Evolutionary conservation across 2,329 filamentous ascomycete genomes (phyloP).

Genomic region (Pestalotiopsis sp.): DNA sequence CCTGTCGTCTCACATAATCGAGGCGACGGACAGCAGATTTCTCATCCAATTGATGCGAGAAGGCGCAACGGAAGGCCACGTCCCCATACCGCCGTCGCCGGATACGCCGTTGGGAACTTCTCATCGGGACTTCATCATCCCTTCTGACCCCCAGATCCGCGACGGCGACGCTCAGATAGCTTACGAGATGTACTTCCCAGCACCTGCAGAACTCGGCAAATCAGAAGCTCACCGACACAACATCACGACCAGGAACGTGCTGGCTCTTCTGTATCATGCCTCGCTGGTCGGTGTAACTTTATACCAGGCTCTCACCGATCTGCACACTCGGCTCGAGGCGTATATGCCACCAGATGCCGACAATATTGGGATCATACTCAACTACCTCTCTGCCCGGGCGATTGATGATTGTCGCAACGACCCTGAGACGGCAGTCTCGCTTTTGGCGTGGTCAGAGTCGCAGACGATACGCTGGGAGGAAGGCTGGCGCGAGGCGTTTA

Average conservation of each 20-base stretch:
- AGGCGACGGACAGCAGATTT: conserved; percentile 57
- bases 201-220: conserved; percentile 51
- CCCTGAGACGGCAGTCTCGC: conserved; percentile 58
- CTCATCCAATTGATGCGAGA: conserved; percentile 57
- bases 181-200: conserved; percentile 66
- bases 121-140: conserved; percentile 28
- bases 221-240: conserved; percentile 58
- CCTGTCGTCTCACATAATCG: conserved; percentile 60
- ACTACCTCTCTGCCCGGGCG: conserved; percentile 60
- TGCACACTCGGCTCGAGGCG: conserved; percentile 61
- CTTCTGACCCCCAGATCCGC: conserved; percentile 25
- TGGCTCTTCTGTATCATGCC: conserved; percentile 65
- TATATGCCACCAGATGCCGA: conserved; percentile 61
- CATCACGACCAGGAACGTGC: conserved; percentile 70
- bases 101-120: conserved; percentile 43
- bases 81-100: conserved; percentile 46
- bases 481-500: conserved; percentile 69
- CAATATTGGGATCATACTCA: conserved; percentile 60
- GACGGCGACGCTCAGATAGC: conserved; percentile 57
- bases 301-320: conserved; percentile 63
- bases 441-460: conserved; percentile 69
- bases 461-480: conserved; percentile 64
- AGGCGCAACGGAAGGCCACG: conserved; percentile 51
- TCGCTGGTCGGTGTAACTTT: conserved; percentile 68
- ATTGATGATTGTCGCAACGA: conserved; percentile 68